phyloP scores from a whole-genome alignment of 306 rosid species.

The Bauhinia variegata region DNA sequence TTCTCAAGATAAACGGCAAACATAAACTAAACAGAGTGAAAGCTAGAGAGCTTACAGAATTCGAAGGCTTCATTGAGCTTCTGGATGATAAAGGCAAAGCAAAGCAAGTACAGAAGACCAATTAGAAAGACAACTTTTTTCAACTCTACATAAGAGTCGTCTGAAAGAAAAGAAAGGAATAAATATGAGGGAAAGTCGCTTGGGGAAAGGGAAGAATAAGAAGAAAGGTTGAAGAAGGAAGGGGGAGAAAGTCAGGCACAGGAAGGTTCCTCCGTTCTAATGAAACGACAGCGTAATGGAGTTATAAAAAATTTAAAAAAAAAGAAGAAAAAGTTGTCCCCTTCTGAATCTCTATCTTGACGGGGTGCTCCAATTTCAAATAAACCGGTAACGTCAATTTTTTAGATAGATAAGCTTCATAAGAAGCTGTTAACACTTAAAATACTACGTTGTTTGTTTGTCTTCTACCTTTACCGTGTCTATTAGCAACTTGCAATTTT shows the following conservation, averaged over 20 bases:
- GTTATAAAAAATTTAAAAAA: no score
- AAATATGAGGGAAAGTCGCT: constrained; percentile 29
- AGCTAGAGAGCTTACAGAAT: constrained; percentile 42
- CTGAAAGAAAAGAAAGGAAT: constrained; percentile 45
- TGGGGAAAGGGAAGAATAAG: constrained; percentile 39
- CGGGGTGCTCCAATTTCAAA: no score
- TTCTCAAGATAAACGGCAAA: background rate
- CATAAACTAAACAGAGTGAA: background rate
- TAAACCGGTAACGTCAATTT: background rate
- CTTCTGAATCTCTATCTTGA: no score
- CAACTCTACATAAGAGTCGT: no score
- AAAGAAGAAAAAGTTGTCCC: no score
- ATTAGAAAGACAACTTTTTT: background rate
- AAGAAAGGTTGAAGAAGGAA: background rate
- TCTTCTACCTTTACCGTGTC: no score
- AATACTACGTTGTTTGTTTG: no score
- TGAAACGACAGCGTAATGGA: no score
- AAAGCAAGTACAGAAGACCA: constrained; percentile 21
- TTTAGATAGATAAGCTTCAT: no score
- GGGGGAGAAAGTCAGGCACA: background rate
- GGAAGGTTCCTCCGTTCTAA: no score
- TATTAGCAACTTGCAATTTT: no score
- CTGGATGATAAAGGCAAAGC: constrained; percentile 14
- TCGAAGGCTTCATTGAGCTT: constrained; percentile 41
- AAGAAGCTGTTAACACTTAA: no score